Conservation (phyloP, 345 rosid species). For the Passiflora organensis region DNA sequence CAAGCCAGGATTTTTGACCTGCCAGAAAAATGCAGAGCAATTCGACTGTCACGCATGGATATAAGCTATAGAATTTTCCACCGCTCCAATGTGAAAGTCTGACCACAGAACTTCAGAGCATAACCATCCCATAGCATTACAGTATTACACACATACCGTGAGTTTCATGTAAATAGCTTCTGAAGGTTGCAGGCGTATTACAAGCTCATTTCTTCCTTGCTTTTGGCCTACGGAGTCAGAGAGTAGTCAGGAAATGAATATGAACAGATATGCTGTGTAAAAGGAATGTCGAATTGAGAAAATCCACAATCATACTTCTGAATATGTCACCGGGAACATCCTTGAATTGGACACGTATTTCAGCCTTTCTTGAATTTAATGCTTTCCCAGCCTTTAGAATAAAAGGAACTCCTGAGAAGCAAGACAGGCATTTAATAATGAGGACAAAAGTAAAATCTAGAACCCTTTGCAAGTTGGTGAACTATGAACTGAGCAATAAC, state of each 20-base stretch:
- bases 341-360: constrained; percentile 96
- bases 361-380: constrained; percentile 91
- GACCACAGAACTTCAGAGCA: no score
- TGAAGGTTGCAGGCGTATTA: constrained; percentile 91
- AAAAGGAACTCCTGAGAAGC: constrained; percentile 82
- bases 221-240: constrained; percentile 49
- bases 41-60: neutral
- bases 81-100: neutral
- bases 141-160: constrained; percentile 46
- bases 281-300: constrained; percentile 8
- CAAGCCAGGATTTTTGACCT: constrained; percentile 97
- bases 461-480: constrained; percentile 4
- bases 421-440: constrained; percentile 9
- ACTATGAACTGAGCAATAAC: constrained; percentile 23
- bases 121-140: no score
- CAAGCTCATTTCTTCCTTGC: constrained; percentile 98
- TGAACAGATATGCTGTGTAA: constrained; percentile 1
- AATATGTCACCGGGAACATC: constrained; percentile 99
- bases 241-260: constrained; percentile 2
- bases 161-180: constrained; percentile 99
- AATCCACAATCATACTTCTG: constrained; percentile 45
- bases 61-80: neutral
- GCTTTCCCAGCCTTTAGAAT: constrained; percentile 98
- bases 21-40: constrained; percentile 21
- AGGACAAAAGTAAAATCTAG: constrained; percentile 3